Percentiles rank a stretch among this genome's conserved stretches.
These are phyloP conservation scores for Leishmania guyanensis DNA, from an alignment of 208 protist genomes.

Conservation along the genomic window DNA sequence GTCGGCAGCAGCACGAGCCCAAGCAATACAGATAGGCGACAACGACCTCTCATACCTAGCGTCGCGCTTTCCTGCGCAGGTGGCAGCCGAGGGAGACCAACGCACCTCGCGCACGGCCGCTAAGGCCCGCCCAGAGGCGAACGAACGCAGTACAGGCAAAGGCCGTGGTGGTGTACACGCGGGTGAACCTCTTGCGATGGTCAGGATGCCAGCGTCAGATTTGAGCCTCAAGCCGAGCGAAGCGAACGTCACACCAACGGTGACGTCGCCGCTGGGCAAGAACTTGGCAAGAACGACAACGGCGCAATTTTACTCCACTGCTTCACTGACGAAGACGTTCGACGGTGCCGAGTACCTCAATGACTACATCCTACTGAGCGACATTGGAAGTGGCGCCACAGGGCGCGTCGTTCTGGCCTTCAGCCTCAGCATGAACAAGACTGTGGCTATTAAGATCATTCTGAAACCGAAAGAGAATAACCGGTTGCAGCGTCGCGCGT, in stretches of 20 bases:
- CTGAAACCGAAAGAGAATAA: conserved; percentile 51
- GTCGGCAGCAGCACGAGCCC: background rate
- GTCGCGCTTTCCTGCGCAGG: background rate
- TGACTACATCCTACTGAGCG: conserved; percentile 71
- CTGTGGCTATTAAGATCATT: conserved; percentile 83
- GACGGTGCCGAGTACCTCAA: conserved; percentile 58
- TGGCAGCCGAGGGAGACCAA: background rate
- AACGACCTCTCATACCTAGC: background rate
- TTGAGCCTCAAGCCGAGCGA: background rate
- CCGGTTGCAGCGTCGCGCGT: conserved; percentile 8
- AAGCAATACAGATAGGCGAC: background rate
- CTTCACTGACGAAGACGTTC: conserved; percentile 31
- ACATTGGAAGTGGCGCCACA: conserved; percentile 71
- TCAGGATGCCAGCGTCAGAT: background rate
- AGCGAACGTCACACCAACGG: background rate
- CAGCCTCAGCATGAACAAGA: conserved; percentile 40
- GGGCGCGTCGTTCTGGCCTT: conserved; percentile 71
- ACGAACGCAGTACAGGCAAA: background rate
- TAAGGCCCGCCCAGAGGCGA: background rate
- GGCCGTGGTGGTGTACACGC: background rate
- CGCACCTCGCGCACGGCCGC: background rate
- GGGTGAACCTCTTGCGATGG: background rate
- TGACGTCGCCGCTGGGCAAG: background rate
- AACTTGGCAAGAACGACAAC: background rate
- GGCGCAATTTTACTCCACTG: conserved; percentile 29